A percentile compares a stretch with the other conserved stretches of the same genome.
Evolutionary conservation across 257 asterid genomes (phyloP).

Genomic region (Scutellaria minor): DNA sequence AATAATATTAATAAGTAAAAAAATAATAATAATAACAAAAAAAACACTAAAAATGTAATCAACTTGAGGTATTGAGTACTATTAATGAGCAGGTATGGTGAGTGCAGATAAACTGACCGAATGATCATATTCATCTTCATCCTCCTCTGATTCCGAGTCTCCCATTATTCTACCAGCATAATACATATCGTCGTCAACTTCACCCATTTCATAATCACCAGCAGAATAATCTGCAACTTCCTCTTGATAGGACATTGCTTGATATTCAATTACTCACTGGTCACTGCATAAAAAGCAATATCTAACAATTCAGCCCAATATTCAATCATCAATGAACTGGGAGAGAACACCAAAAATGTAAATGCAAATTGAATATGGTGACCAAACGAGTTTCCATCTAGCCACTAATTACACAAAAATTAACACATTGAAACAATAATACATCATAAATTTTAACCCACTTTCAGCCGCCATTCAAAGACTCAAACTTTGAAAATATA

Average conservation of each 20-base stretch:
- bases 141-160: constrained; percentile 58
- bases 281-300: constrained; percentile 32
- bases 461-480: constrained; percentile 8
- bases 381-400: neutral
- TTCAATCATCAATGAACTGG: constrained; percentile 18
- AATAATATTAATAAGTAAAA: neutral
- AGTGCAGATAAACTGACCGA: constrained; percentile 46
- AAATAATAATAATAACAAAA: neutral
- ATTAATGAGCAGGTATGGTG: neutral
- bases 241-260: constrained; percentile 37
- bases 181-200: constrained; percentile 50
- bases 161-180: constrained; percentile 49
- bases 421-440: neutral
- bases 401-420: neutral
- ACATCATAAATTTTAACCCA: neutral
- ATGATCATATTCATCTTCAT: constrained; percentile 53
- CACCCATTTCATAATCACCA: constrained; percentile 51
- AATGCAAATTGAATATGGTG: neutral
- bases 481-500: constrained; percentile 4
- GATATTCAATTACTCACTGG: constrained; percentile 28
- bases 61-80: neutral
- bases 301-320: neutral
- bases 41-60: neutral
- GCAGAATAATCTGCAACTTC: constrained; percentile 50
- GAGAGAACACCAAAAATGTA: neutral